These are phyloP conservation scores for Pseudogymnoascus sp. DNA, from an alignment of 2,329 filamentous ascomycete species.

Conservation along the genomic window DNA sequence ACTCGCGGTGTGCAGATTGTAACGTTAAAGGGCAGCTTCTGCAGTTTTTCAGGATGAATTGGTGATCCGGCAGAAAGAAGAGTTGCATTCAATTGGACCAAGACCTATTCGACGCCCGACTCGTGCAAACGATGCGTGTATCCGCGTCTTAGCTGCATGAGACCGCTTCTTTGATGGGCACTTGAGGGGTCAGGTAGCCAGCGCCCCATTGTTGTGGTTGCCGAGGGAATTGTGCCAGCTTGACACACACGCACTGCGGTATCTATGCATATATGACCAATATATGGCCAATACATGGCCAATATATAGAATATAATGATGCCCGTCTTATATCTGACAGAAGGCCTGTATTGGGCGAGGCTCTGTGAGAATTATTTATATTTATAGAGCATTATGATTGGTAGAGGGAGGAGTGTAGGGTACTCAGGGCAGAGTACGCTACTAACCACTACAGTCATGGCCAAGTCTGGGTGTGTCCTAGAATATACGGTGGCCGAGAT, in stretches of 20 bases:
- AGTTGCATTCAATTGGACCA: constrained; percentile 1
- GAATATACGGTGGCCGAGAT: constrained; percentile 5
- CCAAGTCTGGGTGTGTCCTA: background rate
- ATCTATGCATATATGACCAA: background rate
- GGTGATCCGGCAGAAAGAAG: background rate
- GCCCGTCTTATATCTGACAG: background rate
- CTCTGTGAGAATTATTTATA: background rate
- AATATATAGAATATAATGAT: background rate
- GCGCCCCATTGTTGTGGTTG: background rate
- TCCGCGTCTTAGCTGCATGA: constrained; percentile 2
- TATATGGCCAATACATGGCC: background rate
- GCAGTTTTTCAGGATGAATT: constrained; percentile 6
- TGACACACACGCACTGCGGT: background rate
- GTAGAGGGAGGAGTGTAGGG: background rate
- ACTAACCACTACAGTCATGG: background rate
- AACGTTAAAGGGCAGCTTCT: constrained; percentile 3
- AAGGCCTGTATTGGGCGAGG: background rate
- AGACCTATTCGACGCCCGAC: background rate
- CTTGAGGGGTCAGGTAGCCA: constrained; percentile 3
- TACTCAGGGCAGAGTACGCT: no score
- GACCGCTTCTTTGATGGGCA: background rate
- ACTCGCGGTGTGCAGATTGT: constrained; percentile 4
- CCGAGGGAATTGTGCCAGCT: background rate
- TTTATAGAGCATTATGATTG: background rate
- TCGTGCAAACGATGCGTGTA: background rate